Percentiles rank a stretch among this genome's conserved stretches.
Conservation (phyloP, 148 eudicot species). For the Amaranthus palmeri region DNA sequence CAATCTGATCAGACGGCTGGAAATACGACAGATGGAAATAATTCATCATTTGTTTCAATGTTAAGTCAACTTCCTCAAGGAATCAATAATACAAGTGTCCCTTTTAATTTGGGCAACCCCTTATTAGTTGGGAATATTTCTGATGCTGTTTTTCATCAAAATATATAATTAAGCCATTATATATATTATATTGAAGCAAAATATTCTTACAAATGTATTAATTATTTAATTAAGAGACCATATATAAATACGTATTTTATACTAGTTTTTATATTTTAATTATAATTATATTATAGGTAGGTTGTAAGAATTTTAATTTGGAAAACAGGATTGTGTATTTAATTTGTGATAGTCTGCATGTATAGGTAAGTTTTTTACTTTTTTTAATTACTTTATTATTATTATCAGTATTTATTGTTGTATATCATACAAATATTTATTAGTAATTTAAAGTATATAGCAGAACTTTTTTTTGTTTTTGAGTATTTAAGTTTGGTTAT, state of each 20-base stretch:
- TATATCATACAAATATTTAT: too few species aligned
- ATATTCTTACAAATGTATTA: neutral
- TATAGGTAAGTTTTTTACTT: neutral
- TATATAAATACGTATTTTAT: neutral
- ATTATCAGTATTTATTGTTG: neutral
- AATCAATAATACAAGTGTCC: neutral
- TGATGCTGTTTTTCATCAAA: slow-evolving; percentile 22
- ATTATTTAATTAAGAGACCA: neutral
- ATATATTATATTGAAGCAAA: slow-evolving; percentile 9
- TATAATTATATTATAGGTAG: neutral
- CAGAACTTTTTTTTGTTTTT: too few species aligned
- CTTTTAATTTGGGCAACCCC: slow-evolving; percentile 24
- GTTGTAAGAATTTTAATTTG: neutral
- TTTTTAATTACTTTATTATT: neutral
- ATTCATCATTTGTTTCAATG: slow-evolving; percentile 26
- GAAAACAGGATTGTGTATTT: neutral
- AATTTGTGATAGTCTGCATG: too few species aligned
- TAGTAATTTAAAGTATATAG: too few species aligned
- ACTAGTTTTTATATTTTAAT: neutral
- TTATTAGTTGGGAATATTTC: slow-evolving; percentile 23
- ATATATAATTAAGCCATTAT: neutral
- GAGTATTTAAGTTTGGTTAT: too few species aligned
- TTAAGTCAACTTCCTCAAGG: slow-evolving; percentile 31
- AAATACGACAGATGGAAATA: slow-evolving; percentile 26
- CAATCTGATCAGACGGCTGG: slow-evolving; percentile 20